Percentiles rank a stretch among this genome's conserved stretches.
phyloP scores from a whole-genome alignment of 352 stramenopile genomes.

The Pythium grandisporangium region DNA sequence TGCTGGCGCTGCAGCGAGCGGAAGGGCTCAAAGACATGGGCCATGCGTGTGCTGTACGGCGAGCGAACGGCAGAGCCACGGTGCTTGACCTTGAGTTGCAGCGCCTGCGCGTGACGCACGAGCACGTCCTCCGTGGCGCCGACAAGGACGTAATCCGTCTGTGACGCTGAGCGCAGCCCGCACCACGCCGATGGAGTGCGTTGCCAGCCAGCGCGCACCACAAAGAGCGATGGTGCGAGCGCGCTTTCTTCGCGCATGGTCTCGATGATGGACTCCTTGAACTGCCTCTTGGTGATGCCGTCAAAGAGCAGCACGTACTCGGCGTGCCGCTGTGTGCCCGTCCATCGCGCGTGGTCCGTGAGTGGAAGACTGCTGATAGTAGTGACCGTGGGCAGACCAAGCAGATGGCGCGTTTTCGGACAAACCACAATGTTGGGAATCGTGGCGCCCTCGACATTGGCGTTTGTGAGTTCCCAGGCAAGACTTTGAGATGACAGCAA shows the following conservation, averaged over 20 bases:
- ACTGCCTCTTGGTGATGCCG: conserved; percentile 33
- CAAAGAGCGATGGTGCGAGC: conserved; percentile 33
- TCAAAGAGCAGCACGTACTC: conserved; percentile 78
- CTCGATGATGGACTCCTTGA: conserved; percentile 70
- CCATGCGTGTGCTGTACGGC: conserved; percentile 29
- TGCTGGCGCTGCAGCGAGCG: conserved; percentile 68
- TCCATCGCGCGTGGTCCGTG: too few relatives aligned
- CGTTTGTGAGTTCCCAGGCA: conserved; percentile 39
- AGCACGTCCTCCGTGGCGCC: conserved; percentile 48
- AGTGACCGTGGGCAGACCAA: conserved; percentile 12
- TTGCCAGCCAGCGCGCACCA: conserved; percentile 23
- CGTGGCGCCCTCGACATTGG: conserved; percentile 68
- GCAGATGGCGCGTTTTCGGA: conserved; percentile 14
- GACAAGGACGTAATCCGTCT: conserved; percentile 50
- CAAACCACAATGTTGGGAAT: conserved; percentile 46
- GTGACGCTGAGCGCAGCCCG: neutral
- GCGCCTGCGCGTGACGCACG: conserved; percentile 37
- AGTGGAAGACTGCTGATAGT: conserved; percentile 10
- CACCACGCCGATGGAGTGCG: conserved; percentile 6
- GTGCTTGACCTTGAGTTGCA: conserved; percentile 71
- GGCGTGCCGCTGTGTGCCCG: too few relatives aligned
- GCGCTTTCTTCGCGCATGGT: conserved; percentile 64
- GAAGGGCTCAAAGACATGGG: conserved; percentile 55
- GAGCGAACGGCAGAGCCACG: conserved; percentile 48
- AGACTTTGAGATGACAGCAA: conserved; percentile 32